phyloP scores from a whole-genome alignment of 2,329 filamentous ascomycete genomes.

The Colletotrichum agaves region DNA sequence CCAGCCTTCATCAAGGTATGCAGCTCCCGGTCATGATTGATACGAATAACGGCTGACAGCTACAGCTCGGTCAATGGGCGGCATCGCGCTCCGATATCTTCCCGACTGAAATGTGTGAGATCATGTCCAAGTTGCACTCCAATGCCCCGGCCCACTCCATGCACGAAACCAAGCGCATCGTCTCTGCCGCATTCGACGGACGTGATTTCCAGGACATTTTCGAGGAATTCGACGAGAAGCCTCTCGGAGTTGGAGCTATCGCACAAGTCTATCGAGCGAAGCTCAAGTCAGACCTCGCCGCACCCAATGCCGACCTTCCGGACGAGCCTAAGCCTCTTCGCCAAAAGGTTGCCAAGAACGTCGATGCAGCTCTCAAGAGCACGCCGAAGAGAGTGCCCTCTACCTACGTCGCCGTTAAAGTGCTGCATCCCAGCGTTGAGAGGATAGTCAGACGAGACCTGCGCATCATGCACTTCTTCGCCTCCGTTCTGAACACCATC shows the following conservation, averaged over 20 bases:
- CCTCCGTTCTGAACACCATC: conserved; percentile 82
- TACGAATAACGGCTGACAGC: not conserved
- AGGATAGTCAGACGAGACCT: conserved; percentile 90
- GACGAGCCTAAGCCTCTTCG: conserved; percentile 64
- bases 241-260: conserved; percentile 93
- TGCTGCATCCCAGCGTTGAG: conserved; percentile 92
- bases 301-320: conserved; percentile 66
- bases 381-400: conserved; percentile 88
- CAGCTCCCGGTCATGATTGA: not conserved
- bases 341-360: conserved; percentile 79
- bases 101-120: conserved; percentile 87
- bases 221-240: conserved; percentile 90
- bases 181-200: conserved; percentile 84
- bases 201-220: conserved; percentile 90
- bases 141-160: conserved; percentile 93
- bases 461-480: conserved; percentile 94
- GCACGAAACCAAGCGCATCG: conserved; percentile 79
- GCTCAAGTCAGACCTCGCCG: conserved; percentile 81
- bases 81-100: conserved; percentile 97
- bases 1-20: conserved; percentile 95
- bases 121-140: conserved; percentile 96
- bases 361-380: conserved; percentile 88
- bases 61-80: conserved; percentile 93
- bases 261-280: conserved; percentile 98
- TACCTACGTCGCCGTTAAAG: conserved; percentile 93